Evolutionary conservation across 1,284 basidiomycete genomes (phyloP), one percentile per base, ranked within the genome.

Genomic region (Cutaneotrichosporon cutaneum): DNA sequence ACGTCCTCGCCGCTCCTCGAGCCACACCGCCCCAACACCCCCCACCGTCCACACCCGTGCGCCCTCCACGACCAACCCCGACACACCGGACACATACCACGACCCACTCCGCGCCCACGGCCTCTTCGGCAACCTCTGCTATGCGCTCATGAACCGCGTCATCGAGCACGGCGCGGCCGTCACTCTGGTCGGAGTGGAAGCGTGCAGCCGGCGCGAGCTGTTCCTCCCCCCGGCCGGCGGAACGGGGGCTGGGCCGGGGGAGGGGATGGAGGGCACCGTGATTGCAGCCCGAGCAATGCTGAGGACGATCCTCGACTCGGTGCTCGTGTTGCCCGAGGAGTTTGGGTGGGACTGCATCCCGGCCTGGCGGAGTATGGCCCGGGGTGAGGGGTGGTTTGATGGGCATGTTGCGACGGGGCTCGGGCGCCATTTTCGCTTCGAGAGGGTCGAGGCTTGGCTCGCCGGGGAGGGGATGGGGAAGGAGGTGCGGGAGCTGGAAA

Each of bases 111-210:
- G 48, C 8, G 51, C 35, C 3, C 8, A 22, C 22, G 52, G 52
- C 10, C 33, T 54, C n/a, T 39, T 54, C 21, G 35, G 52, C 22
- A 54, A 39, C 52, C 35, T 54, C 11, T 35, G 21, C n/a, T 54
- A 54, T 16, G 21, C 52, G 9, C 52, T 54, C 52, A 54, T 54
- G 52, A 36, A 36, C 52, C 21, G 52, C 11, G 52, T 39, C n/a
- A 35, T 54, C 13, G 33, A 36, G 22, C 32, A 54, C 14, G 52
- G 52, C 21, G 35, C 16, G 21, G 33, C 33, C 11, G 52, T 54
- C 14, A 39, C 35, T 5, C 21, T 54, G 22, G 52, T 54, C 14
- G 52, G 52, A 22, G 33, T 39, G 21, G 52, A 54, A 13, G 14
- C n/a, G 21, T 54, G 52, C 22, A 54, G 4, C 22, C 22, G 21